These are phyloP conservation scores for Aspergillus calidoustus DNA, from an alignment of 2,329 filamentous ascomycete species.

Conservation along the genomic window DNA sequence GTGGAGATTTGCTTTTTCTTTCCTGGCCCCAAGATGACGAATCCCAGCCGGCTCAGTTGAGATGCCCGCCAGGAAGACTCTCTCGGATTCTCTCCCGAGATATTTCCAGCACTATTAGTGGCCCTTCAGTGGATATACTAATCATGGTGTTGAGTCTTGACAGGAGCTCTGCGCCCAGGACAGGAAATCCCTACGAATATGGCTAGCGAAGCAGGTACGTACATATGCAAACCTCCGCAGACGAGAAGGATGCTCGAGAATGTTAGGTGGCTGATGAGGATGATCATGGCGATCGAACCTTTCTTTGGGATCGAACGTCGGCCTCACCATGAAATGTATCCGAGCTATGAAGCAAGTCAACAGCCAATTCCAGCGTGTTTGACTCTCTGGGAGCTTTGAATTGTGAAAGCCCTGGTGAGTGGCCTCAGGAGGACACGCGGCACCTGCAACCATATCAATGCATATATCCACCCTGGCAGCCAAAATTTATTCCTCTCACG, in stretches of 20 bases:
- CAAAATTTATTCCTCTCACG: slow-evolving; percentile 5
- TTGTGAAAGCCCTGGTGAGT: background rate
- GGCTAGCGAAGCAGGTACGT: background rate
- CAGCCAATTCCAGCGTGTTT: background rate
- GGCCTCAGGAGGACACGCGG: slow-evolving; percentile 22
- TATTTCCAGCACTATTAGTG: background rate
- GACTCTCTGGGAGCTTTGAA: background rate
- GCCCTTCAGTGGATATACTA: background rate
- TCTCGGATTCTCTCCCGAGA: slow-evolving; percentile 1
- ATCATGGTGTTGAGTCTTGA: background rate
- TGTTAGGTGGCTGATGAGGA: slow-evolving; percentile 12
- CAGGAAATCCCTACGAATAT: background rate
- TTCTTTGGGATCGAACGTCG: background rate
- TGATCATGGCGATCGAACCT: slow-evolving; percentile 24
- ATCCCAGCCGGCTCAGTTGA: slow-evolving; percentile 8
- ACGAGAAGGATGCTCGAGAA: background rate
- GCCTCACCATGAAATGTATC: background rate
- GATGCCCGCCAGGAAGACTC: background rate
- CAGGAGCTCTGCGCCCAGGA: background rate
- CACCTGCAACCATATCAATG: slow-evolving; percentile 20
- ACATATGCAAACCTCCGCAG: background rate
- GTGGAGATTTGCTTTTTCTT: slow-evolving; percentile 13
- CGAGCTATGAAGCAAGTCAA: background rate
- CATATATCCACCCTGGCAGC: slow-evolving; percentile 21
- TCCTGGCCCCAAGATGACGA: slow-evolving; percentile 10